Percentiles rank a stretch among this genome's conserved stretches.
Evolutionary conservation across 129 eudicot genomes (phyloP).

Genomic region (Scalesia atractyloides): DNA sequence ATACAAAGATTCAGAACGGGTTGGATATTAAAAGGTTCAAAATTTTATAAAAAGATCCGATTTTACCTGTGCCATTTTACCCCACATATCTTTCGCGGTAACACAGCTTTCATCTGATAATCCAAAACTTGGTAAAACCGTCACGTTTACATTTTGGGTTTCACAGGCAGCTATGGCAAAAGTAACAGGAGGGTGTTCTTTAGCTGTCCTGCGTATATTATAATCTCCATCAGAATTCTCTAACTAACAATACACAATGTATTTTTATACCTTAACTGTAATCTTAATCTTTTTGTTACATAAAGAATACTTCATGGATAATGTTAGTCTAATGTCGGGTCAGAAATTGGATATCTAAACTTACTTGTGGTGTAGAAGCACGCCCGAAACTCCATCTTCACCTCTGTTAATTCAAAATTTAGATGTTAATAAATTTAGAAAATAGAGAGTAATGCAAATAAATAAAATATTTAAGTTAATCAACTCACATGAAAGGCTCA

Average conservation of each 20-base stretch:
- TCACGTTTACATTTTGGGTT: slow-evolving; percentile 89
- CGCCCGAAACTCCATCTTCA: slow-evolving; percentile 97
- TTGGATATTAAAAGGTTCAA: neutral
- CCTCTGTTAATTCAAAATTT: slow-evolving; percentile 45
- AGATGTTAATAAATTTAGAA: neutral
- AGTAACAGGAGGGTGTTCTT: slow-evolving; percentile 89
- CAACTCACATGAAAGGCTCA: slow-evolving; percentile 81
- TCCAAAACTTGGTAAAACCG: slow-evolving; percentile 92
- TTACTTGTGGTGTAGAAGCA: slow-evolving; percentile 96
- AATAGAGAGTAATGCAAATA: neutral
- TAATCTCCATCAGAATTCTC: slow-evolving; percentile 21
- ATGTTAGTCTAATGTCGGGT: neutral
- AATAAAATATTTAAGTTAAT: slow-evolving; percentile 3
- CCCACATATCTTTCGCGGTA: slow-evolving; percentile 96
- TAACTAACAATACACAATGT: neutral
- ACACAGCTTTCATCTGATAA: slow-evolving; percentile 70
- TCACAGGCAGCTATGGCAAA: slow-evolving; percentile 93
- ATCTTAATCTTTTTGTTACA: neutral
- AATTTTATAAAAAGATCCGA: neutral
- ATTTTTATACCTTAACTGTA: neutral
- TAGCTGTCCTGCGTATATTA: slow-evolving; percentile 72
- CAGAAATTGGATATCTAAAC: slow-evolving; percentile 22
- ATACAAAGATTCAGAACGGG: neutral
- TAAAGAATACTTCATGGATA: slow-evolving; percentile 1
- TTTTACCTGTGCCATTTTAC: slow-evolving; percentile 77